Evolutionary conservation across 495 filamentous ascomycete species (phyloP), one percentile per base, ranked within the genome.

Genomic region (Podospora appendiculata): DNA sequence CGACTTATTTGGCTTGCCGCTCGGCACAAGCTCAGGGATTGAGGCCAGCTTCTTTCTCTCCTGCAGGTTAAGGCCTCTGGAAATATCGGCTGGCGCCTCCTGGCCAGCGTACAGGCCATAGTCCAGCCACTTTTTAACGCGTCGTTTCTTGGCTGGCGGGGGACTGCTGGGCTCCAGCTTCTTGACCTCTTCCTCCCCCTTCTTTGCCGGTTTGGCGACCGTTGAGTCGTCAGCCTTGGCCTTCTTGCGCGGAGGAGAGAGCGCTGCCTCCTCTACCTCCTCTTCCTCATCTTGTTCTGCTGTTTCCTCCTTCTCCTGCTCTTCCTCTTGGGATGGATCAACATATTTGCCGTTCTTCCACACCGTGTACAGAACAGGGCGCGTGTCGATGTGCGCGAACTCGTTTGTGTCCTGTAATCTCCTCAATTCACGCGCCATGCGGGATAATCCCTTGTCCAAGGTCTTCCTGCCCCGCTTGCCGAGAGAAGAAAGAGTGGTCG

Each of bases 41-140:
- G 79, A 77, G 32, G 75, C 74, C 51, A 81, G 75, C 59, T 78
- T 85, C 67, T 80, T 82, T 57, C 72, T 73, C 62, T 89, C 85
- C 45, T 77, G 78, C 9, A 80, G 54, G 25, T 66, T 74, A 18
- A 77, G 71, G 36, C 71, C 78, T 54, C 81, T 79, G 44, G 78
- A 69, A 48, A 87, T 73, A 51, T 86, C 80, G 2, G 78, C 54
- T 0, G 78, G 77, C 6, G 63, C 51, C 34, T 87, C 79, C 61
- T 96, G 93, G 14, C 92, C 93, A 4, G 89, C 81, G 61, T 94
- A 98, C n/a, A 98, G 69, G 2, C 92, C 92, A 60, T 89, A 85
- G 50, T 77, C 70, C 46, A 91, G 63, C 84, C 88, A 96, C 38
- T 81, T 76, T 75, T 91, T 94, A 38, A 71, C 66, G 45, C 78